Base-by-base conservation (phyloP, 805 yeast genomes). In the Schwanniomyces vanrijiae region DNA sequence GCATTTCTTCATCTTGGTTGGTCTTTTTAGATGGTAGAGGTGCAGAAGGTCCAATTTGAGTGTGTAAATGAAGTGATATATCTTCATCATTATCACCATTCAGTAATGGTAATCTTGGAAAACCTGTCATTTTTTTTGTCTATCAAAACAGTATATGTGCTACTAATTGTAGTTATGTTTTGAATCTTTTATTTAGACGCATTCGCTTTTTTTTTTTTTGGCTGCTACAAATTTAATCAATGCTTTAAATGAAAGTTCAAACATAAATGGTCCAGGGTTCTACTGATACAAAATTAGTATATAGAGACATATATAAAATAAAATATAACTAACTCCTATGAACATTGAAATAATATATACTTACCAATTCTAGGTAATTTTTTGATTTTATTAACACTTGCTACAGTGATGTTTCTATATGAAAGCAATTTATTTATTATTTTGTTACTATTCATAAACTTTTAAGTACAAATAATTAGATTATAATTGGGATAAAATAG, bases 71-170 rank as follows among this genome's bases (percentile, higher is more conserved):
- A 31, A 72, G 66, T 19, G 77, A 71, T 0, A 67, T 69, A 37
- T 71, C 75, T 31, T 73, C 76, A 45, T 70, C 76, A 1, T 74
- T 68, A 41, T 68, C 75, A 1, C 75, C 76, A 28, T 62, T 57
- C 3, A 69, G 55, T 4, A 51, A 50, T 3, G 76, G 77, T n/a
- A 71, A 58, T 31, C 55, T 54, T 4, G 75, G 73, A 44, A 71
- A 72, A 18, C 56, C 51, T 4, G 55, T 52, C 63, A 56, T 59
- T 21, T 21, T 26, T 8, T 4, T 10, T 16, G 11, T n/a, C 5
- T n/a, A n/a, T n/a, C n/a, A n/a, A n/a, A n/a, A n/a, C n/a, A n/a
- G n/a, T n/a, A n/a, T n/a, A n/a, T n/a, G n/a, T n/a, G n/a, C n/a
- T n/a, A n/a, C n/a, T n/a, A 19, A 18, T 8, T 4, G 24, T 20